Base-by-base conservation (phyloP, 805 yeast species). In the Candida sonorensis region DNA sequence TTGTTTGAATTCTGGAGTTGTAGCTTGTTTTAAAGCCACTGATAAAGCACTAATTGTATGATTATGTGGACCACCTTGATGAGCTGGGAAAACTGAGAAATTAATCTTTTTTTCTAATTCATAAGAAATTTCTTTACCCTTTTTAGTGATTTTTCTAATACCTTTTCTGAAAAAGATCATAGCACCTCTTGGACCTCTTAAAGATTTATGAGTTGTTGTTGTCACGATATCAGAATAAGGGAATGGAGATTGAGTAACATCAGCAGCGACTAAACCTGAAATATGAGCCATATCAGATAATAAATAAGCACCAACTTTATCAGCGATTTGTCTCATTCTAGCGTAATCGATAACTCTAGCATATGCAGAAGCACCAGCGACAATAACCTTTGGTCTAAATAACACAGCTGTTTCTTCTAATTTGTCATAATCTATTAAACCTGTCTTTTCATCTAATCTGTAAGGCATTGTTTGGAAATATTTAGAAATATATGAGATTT, bases 11-110 rank as follows among this genome's bases (percentile, higher is more conserved):
- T 85, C 96, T 23, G 95, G 94, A 29, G 90, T 70, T 32, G 75
- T 67, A 36, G 95, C 88, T 69, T 90, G 97, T 57, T 85, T 85
- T 53, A 90, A 73, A 23, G 97, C 97, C 36, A 86, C 90, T 20
- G 97, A 94, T 49, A 90, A 70, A 14, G 97, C 97, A 43, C 95
- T 77, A 54, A 90, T 90, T 50, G 97, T 90, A 65, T 90, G 97
- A 69, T 90, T 90, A 64, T 90, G 97, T 47, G 98, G 98, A 56
- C 98, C 98, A 69, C 98, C 98, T 70, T 90, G 98, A 62, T 90
- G 97, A 44, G 94, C 97, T 48, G 98, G 98, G 84, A 90, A 90
- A 35, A 90, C 97, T 20, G 96, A 85, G 57, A 90, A 90, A 73
- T 90, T 90, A 64, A 90, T 87, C 58, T 77, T 81, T 56, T 77